phyloP scores from a whole-genome alignment of 352 stramenopile genomes.

The Globisporangium irregulare region DNA sequence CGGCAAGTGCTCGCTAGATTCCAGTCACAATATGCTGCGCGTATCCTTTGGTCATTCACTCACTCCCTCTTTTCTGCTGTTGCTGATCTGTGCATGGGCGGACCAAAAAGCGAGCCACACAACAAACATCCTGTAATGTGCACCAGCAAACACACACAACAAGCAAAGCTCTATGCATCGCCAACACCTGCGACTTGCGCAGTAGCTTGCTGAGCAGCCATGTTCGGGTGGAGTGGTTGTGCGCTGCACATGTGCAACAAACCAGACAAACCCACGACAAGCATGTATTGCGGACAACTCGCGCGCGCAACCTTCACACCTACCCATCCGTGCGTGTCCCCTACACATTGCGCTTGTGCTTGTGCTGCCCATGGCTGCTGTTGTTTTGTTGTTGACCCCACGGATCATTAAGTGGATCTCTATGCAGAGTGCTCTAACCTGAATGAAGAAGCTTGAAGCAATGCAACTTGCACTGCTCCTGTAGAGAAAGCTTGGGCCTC shows the following conservation, averaged over 20 bases:
- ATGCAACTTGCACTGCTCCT: background rate
- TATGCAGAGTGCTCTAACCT: background rate
- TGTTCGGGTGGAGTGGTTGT: background rate
- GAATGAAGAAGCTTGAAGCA: background rate
- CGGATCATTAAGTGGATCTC: background rate
- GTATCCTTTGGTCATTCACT: background rate
- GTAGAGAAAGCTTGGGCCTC: background rate
- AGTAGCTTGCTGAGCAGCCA: background rate
- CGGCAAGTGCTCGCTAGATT: background rate
- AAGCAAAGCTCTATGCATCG: background rate
- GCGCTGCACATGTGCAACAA: background rate
- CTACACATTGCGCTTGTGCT: background rate
- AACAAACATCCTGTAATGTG: constrained; percentile 1
- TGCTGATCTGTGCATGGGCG: background rate
- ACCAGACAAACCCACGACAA: background rate
- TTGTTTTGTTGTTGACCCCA: background rate
- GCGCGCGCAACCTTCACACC: background rate
- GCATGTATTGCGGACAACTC: background rate
- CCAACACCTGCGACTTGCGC: background rate
- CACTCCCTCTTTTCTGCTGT: background rate
- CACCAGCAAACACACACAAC: background rate
- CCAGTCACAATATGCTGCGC: background rate
- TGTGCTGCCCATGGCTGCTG: background rate
- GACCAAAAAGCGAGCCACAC: background rate
- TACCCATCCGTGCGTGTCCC: background rate